These are phyloP conservation scores for Ilex asprella DNA, from an alignment of 257 asterid genomes.

Conservation along the genomic window DNA sequence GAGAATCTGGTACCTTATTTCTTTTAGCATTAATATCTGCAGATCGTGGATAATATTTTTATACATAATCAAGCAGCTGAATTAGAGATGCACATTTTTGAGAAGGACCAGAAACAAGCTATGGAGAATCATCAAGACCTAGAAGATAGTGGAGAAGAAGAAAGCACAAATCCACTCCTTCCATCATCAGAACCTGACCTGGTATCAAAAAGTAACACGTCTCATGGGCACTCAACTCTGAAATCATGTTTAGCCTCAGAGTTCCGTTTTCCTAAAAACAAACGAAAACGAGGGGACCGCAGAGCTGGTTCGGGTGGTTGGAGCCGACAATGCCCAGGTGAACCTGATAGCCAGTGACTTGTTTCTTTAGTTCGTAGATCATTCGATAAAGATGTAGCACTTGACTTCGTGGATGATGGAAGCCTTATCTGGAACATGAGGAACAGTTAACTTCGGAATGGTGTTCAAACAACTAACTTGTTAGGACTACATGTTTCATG, in stretches of 20 bases:
- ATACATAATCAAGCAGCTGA: conserved; percentile 52
- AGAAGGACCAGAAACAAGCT: conserved; percentile 22
- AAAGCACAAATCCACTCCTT: conserved; percentile 30
- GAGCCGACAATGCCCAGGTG: conserved; percentile 56
- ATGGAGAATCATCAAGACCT: conserved; percentile 34
- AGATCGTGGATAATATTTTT: conserved; percentile 81
- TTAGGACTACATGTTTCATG: too few species aligned
- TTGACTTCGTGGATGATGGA: too few species aligned
- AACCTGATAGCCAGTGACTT: conserved; percentile 40
- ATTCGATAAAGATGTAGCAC: too few species aligned
- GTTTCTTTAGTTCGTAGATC: background rate
- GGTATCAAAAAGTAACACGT: conserved; percentile 15
- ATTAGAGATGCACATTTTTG: conserved; percentile 33
- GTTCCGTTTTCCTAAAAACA: conserved; percentile 55
- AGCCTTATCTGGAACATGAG: too few species aligned
- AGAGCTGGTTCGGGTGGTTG: conserved; percentile 65
- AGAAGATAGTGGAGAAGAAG: conserved; percentile 50
- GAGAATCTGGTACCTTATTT: too few species aligned
- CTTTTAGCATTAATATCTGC: conserved; percentile 8
- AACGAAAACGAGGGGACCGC: conserved; percentile 87
- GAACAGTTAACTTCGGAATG: too few species aligned
- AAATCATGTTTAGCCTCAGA: conserved; percentile 44
- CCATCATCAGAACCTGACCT: conserved; percentile 22
- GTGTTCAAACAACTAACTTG: too few species aligned
- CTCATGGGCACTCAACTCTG: conserved; percentile 29